Conservation (phyloP, 2,329 filamentous ascomycete species). For the Colletotrichum karsti region DNA sequence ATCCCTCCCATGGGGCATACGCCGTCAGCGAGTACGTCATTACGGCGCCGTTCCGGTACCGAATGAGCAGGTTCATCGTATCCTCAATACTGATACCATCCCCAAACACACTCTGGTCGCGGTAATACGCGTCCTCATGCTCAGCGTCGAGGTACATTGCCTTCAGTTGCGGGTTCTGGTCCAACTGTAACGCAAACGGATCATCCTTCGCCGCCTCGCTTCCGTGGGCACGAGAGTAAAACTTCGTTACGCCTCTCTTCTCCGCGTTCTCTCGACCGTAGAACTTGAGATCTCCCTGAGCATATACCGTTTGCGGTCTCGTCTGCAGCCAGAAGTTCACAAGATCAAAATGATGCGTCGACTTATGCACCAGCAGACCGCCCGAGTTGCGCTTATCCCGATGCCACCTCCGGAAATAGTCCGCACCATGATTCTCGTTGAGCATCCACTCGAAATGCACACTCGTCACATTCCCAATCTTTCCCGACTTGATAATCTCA, state of each 20-base stretch:
- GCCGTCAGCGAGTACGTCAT: constrained; percentile 68
- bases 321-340: constrained; percentile 60
- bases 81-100: constrained; percentile 73
- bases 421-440: constrained; percentile 56
- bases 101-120: constrained; percentile 69
- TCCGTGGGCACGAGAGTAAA: constrained; percentile 59
- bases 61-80: constrained; percentile 68
- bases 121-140: constrained; percentile 69
- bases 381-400: constrained; percentile 57
- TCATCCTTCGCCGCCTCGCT: constrained; percentile 60
- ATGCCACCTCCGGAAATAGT: constrained; percentile 61
- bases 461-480: constrained; percentile 53
- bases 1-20: constrained; percentile 71
- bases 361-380: constrained; percentile 58
- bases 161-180: constrained; percentile 61
- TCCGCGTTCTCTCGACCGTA: constrained; percentile 60
- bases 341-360: constrained; percentile 60
- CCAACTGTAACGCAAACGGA: constrained; percentile 67
- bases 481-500: constrained; percentile 51
- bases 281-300: constrained; percentile 55
- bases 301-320: constrained; percentile 51
- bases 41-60: constrained; percentile 64
- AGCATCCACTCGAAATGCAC: constrained; percentile 61
- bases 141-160: constrained; percentile 69
- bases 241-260: constrained; percentile 52